Conservation (phyloP, 169 alveolate genomes). For the Plasmodium inui region DNA sequence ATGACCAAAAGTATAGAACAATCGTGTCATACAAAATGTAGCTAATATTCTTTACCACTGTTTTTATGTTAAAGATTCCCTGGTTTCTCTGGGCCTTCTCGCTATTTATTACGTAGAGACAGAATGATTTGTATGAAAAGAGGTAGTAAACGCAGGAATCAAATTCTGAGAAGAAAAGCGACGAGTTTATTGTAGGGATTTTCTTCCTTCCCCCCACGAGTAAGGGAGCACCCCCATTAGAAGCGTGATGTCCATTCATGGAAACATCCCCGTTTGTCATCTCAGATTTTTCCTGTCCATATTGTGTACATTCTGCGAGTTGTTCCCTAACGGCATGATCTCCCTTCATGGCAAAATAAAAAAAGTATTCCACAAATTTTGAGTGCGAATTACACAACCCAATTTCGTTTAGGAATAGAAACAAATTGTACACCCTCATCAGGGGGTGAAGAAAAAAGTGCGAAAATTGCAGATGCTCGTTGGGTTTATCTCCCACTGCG, state of each 20-base stretch:
- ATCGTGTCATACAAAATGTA: constrained; percentile 49
- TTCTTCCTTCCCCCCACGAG: neutral
- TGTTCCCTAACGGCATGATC: neutral
- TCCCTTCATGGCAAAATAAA: constrained; percentile 38
- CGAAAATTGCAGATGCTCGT: constrained; percentile 37
- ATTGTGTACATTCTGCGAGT: neutral
- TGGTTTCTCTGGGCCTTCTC: constrained; percentile 18
- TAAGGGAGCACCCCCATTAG: neutral
- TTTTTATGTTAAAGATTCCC: constrained; percentile 12
- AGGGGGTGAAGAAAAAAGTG: constrained; percentile 60
- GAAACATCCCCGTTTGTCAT: neutral
- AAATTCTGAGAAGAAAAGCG: constrained; percentile 51
- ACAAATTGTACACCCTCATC: constrained; percentile 45
- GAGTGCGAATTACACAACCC: constrained; percentile 49
- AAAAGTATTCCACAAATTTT: constrained; percentile 36
- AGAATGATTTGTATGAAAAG: constrained; percentile 40
- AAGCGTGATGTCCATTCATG: neutral
- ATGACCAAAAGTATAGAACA: constrained; percentile 53
- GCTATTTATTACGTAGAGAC: constrained; percentile 40
- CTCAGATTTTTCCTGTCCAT: neutral
- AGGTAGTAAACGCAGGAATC: constrained; percentile 55
- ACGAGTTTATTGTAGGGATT: neutral
- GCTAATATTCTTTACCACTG: constrained; percentile 28
- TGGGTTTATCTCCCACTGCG: neutral
- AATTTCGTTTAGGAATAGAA: constrained; percentile 44